Conservation (phyloP, 2,329 filamentous ascomycete species). For the Pseudogymnoascus sp. region DNA sequence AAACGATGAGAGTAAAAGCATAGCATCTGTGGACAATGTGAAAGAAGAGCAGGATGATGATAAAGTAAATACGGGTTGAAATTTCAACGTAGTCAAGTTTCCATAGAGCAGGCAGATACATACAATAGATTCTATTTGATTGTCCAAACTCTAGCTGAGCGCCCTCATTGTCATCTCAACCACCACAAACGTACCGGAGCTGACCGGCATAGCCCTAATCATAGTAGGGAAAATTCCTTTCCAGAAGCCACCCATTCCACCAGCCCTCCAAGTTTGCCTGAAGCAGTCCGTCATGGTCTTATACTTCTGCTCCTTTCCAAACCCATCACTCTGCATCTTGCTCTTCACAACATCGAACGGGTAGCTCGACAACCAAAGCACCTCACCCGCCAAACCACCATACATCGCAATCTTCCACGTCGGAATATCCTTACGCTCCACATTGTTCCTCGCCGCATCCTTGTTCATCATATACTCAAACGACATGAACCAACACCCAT, state of each 20-base stretch:
- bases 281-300: constrained; percentile 84
- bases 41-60: background rate
- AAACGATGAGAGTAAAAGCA: background rate
- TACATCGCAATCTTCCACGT: constrained; percentile 84
- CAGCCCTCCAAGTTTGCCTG: constrained; percentile 65
- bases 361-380: constrained; percentile 86
- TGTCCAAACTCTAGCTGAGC: constrained; percentile 1
- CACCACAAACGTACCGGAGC: constrained; percentile 93
- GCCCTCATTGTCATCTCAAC: constrained; percentile 58
- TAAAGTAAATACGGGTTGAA: background rate
- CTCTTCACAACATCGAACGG: constrained; percentile 97
- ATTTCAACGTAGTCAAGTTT: background rate
- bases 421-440: constrained; percentile 69
- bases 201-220: constrained; percentile 92
- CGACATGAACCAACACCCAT: constrained; percentile 88
- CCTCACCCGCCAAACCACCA: constrained; percentile 88
- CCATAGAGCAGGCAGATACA: background rate
- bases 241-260: constrained; percentile 84
- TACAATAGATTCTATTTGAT: background rate
- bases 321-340: constrained; percentile 98
- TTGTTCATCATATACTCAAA: constrained; percentile 96
- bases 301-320: constrained; percentile 63
- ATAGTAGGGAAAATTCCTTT: constrained; percentile 86
- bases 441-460: constrained; percentile 68
- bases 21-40: background rate